Base-by-base conservation (phyloP, 2,329 filamentous ascomycete species). In the Alternaria sp. region DNA sequence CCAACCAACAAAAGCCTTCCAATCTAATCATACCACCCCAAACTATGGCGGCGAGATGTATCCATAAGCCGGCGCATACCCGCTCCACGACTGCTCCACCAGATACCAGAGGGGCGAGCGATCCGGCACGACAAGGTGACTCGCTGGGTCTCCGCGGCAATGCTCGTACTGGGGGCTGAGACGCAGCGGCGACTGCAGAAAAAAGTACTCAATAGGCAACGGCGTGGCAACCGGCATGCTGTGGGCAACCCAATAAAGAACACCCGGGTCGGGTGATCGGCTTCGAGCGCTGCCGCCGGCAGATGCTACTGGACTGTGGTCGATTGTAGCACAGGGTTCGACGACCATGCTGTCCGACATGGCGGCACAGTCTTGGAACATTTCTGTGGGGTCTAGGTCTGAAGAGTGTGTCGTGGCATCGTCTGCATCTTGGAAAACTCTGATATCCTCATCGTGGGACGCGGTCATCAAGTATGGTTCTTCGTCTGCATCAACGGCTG, bases 101-200 rank as follows among this genome's bases (percentile, higher is more conserved):
- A 59, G 6, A 21, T 58, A 62, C 50, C 58, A 43, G 26, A 62
- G 50, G 54, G 28, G 45, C 30, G 51, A 30, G 25, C 67, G 67
- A 54, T 76, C 74, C n/a, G 57, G 56, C 21, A 65, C 26, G 12
- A 73, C 64, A 28, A 74, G 54, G 54, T 71, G 70, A 11, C 69
- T 71, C 15, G 66, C 57, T 25, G 72, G 62, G 9, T 73, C 47
- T 11, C 76, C 75, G 36, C 75, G 72, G 55, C 74, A 76, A 46
- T 74, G 70, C 28, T 72, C 70, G 23, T 65, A 67, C 62, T 78
- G 71, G n/a, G 73, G 68, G 21, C 71, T 78, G 13, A 79, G 61
- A 9, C 74, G 69, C 30, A 79, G 67, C 3, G 76, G 77, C 9
- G 44, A 70, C 13, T 49, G 67, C 5, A 68, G 49, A 32, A 78